Conservation (phyloP, 1,284 basidiomycete genomes). For the Fomitopsis palustris region DNA sequence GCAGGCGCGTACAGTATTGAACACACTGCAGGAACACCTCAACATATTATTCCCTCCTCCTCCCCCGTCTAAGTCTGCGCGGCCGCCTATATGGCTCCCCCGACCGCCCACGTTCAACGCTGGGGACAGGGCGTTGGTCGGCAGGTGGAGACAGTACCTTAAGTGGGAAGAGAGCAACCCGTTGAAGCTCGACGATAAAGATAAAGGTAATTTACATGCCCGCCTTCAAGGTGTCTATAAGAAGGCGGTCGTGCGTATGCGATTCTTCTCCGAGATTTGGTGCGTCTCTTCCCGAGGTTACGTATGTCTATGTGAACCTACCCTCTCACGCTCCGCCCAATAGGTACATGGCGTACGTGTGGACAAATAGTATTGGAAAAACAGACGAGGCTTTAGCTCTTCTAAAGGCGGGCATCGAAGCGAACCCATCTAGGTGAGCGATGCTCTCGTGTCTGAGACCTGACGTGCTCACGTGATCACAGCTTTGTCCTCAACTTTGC, state of each 20-base stretch:
- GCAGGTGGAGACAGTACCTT: slow-evolving; percentile 88
- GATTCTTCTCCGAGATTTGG: slow-evolving; percentile 96
- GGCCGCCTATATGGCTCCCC: slow-evolving; percentile 62
- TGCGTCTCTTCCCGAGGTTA: slow-evolving; percentile 29
- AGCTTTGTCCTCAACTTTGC: slow-evolving; percentile 91
- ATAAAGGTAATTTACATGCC: slow-evolving; percentile 60
- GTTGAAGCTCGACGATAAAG: slow-evolving; percentile 86
- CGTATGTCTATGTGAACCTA: background rate
- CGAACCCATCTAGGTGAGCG: slow-evolving; percentile 76
- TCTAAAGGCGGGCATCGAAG: slow-evolving; percentile 83
- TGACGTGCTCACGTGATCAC: background rate
- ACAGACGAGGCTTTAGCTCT: slow-evolving; percentile 81
- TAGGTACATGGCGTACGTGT: slow-evolving; percentile 90
- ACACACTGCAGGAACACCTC: slow-evolving; percentile 78
- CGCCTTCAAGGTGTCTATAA: slow-evolving; percentile 84
- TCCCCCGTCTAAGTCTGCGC: slow-evolving; percentile 35
- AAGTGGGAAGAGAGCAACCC: slow-evolving; percentile 98
- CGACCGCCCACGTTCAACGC: slow-evolving; percentile 71
- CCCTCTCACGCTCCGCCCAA: background rate
- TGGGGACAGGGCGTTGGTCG: slow-evolving; percentile 71
- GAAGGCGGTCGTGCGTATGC: slow-evolving; percentile 86
- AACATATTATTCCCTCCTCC: slow-evolving; percentile 57
- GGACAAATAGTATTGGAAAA: slow-evolving; percentile 73
- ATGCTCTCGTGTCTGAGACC: background rate
- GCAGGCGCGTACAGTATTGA: slow-evolving; percentile 89